A percentile compares a stretch with the other conserved stretches of the same genome.
These are phyloP conservation scores for Cladosporium sp. DNA, from an alignment of 2,329 filamentous ascomycete genomes.

Conservation along the genomic window DNA sequence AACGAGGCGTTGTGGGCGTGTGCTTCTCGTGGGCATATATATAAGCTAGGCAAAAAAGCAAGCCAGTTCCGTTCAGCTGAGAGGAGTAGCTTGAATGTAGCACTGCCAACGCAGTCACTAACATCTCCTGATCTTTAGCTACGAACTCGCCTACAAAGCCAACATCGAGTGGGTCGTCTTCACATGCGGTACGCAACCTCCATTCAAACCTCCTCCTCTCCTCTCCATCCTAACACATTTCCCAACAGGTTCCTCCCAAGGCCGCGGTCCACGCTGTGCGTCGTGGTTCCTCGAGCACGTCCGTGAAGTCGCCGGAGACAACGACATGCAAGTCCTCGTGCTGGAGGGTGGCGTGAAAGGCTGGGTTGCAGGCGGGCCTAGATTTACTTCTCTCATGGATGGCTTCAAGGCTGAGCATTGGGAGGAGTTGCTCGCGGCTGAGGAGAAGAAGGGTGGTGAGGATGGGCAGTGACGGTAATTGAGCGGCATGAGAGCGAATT, in stretches of 20 bases:
- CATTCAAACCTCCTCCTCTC: slow-evolving; percentile 27
- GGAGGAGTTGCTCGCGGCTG: slow-evolving; percentile 41
- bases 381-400: slow-evolving; percentile 44
- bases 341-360: slow-evolving; percentile 49
- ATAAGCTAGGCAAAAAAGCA: too few species aligned
- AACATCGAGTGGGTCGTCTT: slow-evolving; percentile 51
- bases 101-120: too few species aligned
- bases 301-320: slow-evolving; percentile 38
- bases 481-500: neutral
- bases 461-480: neutral
- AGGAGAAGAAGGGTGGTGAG: slow-evolving; percentile 12
- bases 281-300: slow-evolving; percentile 41
- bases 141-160: slow-evolving; percentile 47
- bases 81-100: neutral
- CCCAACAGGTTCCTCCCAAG: slow-evolving; percentile 18
- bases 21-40: neutral
- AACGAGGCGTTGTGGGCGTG: neutral
- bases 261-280: slow-evolving; percentile 40
- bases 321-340: slow-evolving; percentile 45
- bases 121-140: slow-evolving; percentile 21
- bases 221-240: neutral
- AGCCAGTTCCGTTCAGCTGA: neutral
- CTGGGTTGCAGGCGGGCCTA: slow-evolving; percentile 46
- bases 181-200: slow-evolving; percentile 42
- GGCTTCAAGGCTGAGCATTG: slow-evolving; percentile 46